A percentile compares a stretch with the other conserved stretches of the same genome.
Conservation (phyloP, 129 eudicot genomes). For the Flaveria ramosissima region DNA sequence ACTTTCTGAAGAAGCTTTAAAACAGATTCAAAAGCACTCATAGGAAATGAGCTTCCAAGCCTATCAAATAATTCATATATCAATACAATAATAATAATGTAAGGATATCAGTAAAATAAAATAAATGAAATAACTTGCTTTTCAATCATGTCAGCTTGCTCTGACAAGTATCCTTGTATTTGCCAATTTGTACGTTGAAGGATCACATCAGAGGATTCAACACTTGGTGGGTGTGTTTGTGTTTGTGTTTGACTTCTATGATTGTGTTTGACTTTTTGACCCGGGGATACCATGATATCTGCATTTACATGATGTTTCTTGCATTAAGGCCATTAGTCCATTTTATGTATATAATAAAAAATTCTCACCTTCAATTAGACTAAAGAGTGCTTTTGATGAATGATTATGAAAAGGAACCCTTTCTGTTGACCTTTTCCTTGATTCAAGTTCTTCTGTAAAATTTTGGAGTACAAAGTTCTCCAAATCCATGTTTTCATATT, state of each 20-base stretch:
- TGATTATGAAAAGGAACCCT: slow-evolving; percentile 68
- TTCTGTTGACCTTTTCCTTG: slow-evolving; percentile 54
- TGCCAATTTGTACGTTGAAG: slow-evolving; percentile 88
- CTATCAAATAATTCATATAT: slow-evolving; percentile 37
- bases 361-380: slow-evolving; percentile 61
- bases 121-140: slow-evolving; percentile 45
- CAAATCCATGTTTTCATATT: slow-evolving; percentile 85
- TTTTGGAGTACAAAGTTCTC: slow-evolving; percentile 68
- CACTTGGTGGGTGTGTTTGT: slow-evolving; percentile 24
- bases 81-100: slow-evolving; percentile 1
- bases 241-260: slow-evolving; percentile 32
- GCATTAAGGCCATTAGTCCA: slow-evolving; percentile 7
- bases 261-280: slow-evolving; percentile 40
- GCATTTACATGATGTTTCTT: slow-evolving; percentile 28
- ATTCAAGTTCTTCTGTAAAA: slow-evolving; percentile 59
- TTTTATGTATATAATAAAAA: not conserved
- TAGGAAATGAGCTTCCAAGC: slow-evolving; percentile 81
- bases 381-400: slow-evolving; percentile 64
- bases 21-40: slow-evolving; percentile 76
- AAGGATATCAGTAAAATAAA: not conserved
- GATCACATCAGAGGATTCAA: slow-evolving; percentile 45
- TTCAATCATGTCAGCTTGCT: slow-evolving; percentile 79
- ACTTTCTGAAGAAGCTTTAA: slow-evolving; percentile 80
- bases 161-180: slow-evolving; percentile 85
- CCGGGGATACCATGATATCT: slow-evolving; percentile 55